These are phyloP conservation scores for Nidularia pulvinata DNA, from an alignment of 768 basidiomycete species.

Conservation along the genomic window DNA sequence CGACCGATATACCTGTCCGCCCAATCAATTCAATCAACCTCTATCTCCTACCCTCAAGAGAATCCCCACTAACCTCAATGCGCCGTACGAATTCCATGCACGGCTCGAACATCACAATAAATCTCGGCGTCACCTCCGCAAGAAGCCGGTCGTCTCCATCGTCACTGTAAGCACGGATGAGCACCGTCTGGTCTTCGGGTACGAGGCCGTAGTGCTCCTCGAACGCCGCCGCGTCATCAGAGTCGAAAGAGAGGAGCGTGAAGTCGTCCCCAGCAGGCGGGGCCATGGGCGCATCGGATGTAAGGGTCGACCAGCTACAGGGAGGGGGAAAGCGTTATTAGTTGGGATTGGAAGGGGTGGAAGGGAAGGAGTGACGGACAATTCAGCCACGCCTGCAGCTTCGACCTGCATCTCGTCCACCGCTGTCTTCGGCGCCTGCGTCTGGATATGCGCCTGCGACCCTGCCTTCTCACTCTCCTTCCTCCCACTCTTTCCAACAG, in stretches of 20 bases:
- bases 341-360: too few relatives aligned
- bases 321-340: background rate
- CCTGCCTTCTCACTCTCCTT: too few relatives aligned
- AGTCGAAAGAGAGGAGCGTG: too few relatives aligned
- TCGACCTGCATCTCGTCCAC: constrained; percentile 34
- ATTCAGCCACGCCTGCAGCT: constrained; percentile 53
- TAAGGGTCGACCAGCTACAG: background rate
- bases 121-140: constrained; percentile 85
- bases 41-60: too few relatives aligned
- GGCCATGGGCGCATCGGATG: too few relatives aligned
- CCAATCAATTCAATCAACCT: too few relatives aligned
- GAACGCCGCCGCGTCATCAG: constrained; percentile 43
- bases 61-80: constrained; percentile 65
- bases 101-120: constrained; percentile 96
- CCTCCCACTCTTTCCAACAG: constrained; percentile 10
- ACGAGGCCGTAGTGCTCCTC: constrained; percentile 82
- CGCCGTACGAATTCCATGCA: constrained; percentile 91
- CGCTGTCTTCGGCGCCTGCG: background rate
- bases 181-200: constrained; percentile 73
- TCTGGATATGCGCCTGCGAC: too few relatives aligned
- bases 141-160: constrained; percentile 92
- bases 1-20: constrained; percentile 76
- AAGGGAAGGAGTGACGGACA: constrained; percentile 39
- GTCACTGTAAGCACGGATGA: constrained; percentile 88
- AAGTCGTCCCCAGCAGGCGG: too few relatives aligned